Evolutionary conservation across 108 stramenopile species (phyloP), one percentile per base, ranked within the genome.

Genomic region (Cyclotella kingstonii): DNA sequence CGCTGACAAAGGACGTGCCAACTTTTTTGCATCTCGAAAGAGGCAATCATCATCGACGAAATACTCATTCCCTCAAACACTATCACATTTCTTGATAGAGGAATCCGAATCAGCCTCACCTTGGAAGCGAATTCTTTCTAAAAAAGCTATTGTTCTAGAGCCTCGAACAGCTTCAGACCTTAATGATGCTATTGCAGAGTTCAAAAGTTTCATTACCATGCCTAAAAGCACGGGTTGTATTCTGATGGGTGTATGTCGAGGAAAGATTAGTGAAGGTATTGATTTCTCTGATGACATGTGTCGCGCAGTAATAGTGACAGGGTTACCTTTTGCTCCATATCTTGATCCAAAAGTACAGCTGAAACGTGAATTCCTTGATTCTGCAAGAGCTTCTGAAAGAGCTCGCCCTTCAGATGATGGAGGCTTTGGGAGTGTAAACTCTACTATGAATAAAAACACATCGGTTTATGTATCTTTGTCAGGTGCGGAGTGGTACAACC

Each of bases 401-500:
- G 50, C 70, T 17, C 81, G 74, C 36, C 57, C 86, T 47, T 68
- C 65, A 10, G 66, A 54, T 14, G 84, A 85, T n/a, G 88, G 87
- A 28, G 94, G 94, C 10, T 94, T 94, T 59, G 83, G 83, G 10
- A 60, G 54, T 38, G 30, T 28, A 30, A 41, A 39, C 10, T 6
- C 39, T 29, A 47, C 34, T 30, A 19, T 17, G 30, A 59, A 38
- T 0, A 39, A 27, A 28, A 22, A 44, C 18, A 38, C 0, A 0
- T 21, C 22, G 33, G n/a, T n/a, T n/a, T 63, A 26, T 21, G 60
- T 23, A 18, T 63, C 65, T n/a, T 68, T 94, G 9, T 88, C 91
- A 0, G 98, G 98, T 0, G 68, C 84, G 25, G 95, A 94, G 34
- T 99, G 99, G 99, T 99, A 99, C 76, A 79, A 77, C 19, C 97